A percentile compares a stretch with the other conserved stretches of the same genome.
phyloP scores from a whole-genome alignment of 2,329 filamentous ascomycete genomes.

The Knufia fluminis region DNA sequence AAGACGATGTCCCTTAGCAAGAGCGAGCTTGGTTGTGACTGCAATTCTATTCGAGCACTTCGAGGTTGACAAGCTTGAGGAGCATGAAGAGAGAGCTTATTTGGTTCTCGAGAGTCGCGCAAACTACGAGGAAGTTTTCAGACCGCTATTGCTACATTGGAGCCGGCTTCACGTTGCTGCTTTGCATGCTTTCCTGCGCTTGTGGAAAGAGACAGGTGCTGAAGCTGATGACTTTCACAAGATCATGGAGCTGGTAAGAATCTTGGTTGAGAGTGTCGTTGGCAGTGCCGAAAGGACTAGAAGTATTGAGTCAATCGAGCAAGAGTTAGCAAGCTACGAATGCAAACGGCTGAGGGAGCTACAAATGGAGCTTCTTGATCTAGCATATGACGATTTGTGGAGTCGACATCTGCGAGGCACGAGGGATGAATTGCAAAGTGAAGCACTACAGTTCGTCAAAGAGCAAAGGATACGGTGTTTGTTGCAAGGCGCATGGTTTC shows the following conservation, averaged over 20 bases:
- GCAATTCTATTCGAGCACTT: slow-evolving; percentile 91
- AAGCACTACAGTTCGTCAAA: slow-evolving; percentile 91
- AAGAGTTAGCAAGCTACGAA: slow-evolving; percentile 78
- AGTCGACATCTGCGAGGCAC: slow-evolving; percentile 80
- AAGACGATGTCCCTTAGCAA: slow-evolving; percentile 76
- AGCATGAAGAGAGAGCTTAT: slow-evolving; percentile 68
- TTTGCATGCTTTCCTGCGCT: slow-evolving; percentile 74
- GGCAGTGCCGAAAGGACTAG: slow-evolving; percentile 72
- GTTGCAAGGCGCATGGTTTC: slow-evolving; percentile 83
- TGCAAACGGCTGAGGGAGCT: slow-evolving; percentile 67
- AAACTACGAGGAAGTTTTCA: slow-evolving; percentile 78
- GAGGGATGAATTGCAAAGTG: slow-evolving; percentile 81
- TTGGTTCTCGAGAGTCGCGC: slow-evolving; percentile 63
- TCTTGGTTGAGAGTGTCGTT: slow-evolving; percentile 81
- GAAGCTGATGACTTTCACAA: slow-evolving; percentile 84
- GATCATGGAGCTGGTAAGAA: slow-evolving; percentile 80
- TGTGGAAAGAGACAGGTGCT: slow-evolving; percentile 88
- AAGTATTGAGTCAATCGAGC: slow-evolving; percentile 78
- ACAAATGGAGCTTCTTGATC: slow-evolving; percentile 86
- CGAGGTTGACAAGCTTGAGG: slow-evolving; percentile 74
- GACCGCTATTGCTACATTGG: slow-evolving; percentile 85
- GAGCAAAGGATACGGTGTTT: slow-evolving; percentile 90
- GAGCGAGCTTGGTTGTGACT: slow-evolving; percentile 78
- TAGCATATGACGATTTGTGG: slow-evolving; percentile 92
- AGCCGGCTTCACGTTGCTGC: slow-evolving; percentile 78